These are phyloP conservation scores for Sporisorium iseilematis-ciliati DNA, from an alignment of 1,284 basidiomycete species.

Conservation along the genomic window DNA sequence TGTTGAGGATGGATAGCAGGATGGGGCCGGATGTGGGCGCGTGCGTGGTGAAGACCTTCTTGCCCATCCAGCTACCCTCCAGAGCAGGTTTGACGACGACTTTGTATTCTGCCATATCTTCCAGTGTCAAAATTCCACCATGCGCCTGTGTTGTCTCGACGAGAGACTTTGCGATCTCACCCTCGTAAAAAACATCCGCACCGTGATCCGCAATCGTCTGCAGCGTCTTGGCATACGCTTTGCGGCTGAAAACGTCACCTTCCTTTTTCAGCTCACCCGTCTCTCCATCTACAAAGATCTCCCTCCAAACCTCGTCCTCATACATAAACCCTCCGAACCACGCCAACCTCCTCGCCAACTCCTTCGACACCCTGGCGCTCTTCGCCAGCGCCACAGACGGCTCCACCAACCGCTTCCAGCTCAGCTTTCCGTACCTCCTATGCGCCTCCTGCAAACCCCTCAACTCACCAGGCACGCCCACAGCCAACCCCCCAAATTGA, in stretches of 20 bases:
- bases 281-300: slow-evolving; percentile 71
- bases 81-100: slow-evolving; percentile 80
- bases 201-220: slow-evolving; percentile 57
- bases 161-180: slow-evolving; percentile 80
- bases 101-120: slow-evolving; percentile 79
- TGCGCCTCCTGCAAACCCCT: slow-evolving; percentile 67
- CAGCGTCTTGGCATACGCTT: slow-evolving; percentile 58
- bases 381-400: slow-evolving; percentile 64
- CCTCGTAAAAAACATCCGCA: slow-evolving; percentile 72
- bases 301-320: slow-evolving; percentile 61
- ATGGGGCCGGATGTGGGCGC: slow-evolving; percentile 69
- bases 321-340: slow-evolving; percentile 70
- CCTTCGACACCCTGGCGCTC: slow-evolving; percentile 56
- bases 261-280: slow-evolving; percentile 72
- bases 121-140: slow-evolving; percentile 82
- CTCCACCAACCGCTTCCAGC: slow-evolving; percentile 65
- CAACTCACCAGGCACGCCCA: slow-evolving; percentile 69
- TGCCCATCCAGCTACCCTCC: slow-evolving; percentile 80
- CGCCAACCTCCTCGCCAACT: slow-evolving; percentile 50
- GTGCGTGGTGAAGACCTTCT: slow-evolving; percentile 84
- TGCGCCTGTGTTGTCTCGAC: slow-evolving; percentile 76
- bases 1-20: slow-evolving; percentile 67
- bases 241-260: slow-evolving; percentile 55
- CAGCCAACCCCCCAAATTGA: slow-evolving; percentile 63
- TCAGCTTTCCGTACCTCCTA: slow-evolving; percentile 57